These are phyloP conservation scores for Castanea crenata DNA, from an alignment of 306 rosid species.

Conservation along the genomic window DNA sequence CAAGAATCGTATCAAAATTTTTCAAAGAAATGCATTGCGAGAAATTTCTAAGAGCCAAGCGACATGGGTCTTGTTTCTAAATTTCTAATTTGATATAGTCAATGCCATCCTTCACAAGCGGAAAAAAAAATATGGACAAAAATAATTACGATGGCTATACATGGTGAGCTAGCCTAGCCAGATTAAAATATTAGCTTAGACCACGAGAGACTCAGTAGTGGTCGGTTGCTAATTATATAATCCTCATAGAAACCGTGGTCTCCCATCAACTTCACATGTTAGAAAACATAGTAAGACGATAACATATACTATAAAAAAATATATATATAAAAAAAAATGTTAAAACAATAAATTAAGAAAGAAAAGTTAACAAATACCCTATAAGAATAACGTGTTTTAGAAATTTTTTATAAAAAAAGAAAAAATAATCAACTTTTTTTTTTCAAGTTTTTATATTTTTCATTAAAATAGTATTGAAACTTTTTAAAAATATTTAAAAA, in stretches of 20 bases:
- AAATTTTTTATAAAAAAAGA: too few relatives aligned
- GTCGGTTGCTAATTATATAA: neutral
- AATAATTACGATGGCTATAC: neutral
- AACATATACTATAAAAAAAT: neutral
- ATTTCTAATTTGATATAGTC: neutral
- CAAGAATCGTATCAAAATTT: neutral
- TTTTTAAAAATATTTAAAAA: too few relatives aligned
- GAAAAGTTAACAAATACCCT: neutral
- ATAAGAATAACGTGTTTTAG: too few relatives aligned
- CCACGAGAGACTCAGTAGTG: neutral
- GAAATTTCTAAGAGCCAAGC: neutral
- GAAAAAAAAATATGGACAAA: neutral
- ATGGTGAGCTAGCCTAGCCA: neutral
- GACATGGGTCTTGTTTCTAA: too few relatives aligned
- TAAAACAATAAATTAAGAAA: too few relatives aligned
- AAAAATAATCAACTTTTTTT: too few relatives aligned
- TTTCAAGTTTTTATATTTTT: too few relatives aligned
- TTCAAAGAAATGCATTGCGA: neutral
- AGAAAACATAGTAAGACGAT: neutral
- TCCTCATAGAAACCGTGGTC: neutral
- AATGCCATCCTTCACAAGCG: neutral
- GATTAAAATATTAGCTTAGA: neutral
- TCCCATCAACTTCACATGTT: slow-evolving; percentile 7
- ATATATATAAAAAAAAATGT: too few relatives aligned
- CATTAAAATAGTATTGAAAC: too few relatives aligned